Evolutionary conservation across 179 eudicot genomes (phyloP).

Genomic region (Sideroxylon spinosum): DNA sequence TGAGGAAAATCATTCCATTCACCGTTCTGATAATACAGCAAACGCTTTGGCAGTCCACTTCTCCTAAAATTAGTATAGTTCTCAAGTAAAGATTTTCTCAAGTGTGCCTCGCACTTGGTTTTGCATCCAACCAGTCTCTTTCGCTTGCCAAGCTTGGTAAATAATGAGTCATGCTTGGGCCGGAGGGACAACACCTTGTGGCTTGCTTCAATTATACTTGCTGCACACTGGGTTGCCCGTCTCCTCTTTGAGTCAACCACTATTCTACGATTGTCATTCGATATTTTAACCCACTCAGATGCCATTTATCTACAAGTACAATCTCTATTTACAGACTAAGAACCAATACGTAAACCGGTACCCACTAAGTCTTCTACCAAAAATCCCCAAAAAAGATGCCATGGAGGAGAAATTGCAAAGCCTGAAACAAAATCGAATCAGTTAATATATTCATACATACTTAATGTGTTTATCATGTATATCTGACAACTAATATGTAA

Average conservation of each 20-base stretch:
- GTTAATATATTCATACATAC: neutral
- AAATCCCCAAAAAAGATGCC: constrained; percentile 8
- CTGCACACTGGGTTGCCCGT: constrained; percentile 37
- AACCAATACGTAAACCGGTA: constrained; percentile 35
- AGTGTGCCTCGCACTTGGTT: constrained; percentile 27
- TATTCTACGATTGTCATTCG: constrained; percentile 51
- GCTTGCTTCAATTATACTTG: constrained; percentile 28
- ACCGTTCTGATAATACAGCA: constrained; percentile 65
- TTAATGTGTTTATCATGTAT: neutral
- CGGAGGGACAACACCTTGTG: constrained; percentile 30
- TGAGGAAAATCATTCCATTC: constrained; percentile 68
- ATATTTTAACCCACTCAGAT: constrained; percentile 57
- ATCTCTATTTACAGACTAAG: constrained; percentile 41
- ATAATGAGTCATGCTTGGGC: constrained; percentile 41
- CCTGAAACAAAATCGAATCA: constrained; percentile 19
- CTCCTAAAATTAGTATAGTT: constrained; percentile 54
- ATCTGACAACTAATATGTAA: neutral
- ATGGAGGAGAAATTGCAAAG: constrained; percentile 13
- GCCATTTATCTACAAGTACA: constrained; percentile 60
- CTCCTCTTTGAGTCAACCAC: constrained; percentile 61
- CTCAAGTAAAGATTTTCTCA: constrained; percentile 34
- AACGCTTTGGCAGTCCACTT: constrained; percentile 61
- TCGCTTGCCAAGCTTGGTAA: constrained; percentile 74
- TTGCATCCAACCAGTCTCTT: constrained; percentile 52
- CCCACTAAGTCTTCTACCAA: constrained; percentile 8